Evolutionary conservation across 2,329 filamentous ascomycete genomes (phyloP), one percentile per base, ranked within the genome.

Genomic region (Cryphonectria japonica): DNA sequence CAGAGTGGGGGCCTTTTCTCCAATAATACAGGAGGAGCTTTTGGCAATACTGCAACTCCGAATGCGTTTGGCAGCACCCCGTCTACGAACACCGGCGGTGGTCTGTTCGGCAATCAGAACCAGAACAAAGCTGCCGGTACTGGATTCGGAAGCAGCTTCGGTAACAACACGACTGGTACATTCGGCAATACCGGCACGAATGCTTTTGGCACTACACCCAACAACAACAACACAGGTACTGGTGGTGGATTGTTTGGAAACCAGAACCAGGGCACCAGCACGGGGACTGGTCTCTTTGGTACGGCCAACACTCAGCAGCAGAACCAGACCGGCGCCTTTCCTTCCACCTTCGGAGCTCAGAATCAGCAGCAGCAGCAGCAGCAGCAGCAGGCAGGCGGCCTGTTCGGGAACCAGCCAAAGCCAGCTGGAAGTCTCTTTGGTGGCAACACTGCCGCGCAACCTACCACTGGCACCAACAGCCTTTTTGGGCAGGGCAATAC

Each of bases 401-500:
- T 72, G 14, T 75, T 70, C 22, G 68, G 68, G 5, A 63, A 61
- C 37, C 62, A 84, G 79, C 71, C 77, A 26, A 73, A 67, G 61
- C 50, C 75, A 34, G 66, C 75, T 14, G 76, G 78, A 57, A 74
- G 77, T 63, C 71, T 80, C 13, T 81, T 82, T 67, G 80, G 80
- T 39, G 75, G 75, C 66, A 64, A 64, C 39, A 74, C 70, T 63
- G 79, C 76, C 74, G 81, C 78, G 65, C 79, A 76, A 54, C 77
- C 76, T 71, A 74, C 73, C 68, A 68, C 74, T 14, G 79, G 78
- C 19, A 80, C 81, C 16, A 26, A 59, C 22, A 80, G 82, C 32
- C 76, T 84, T 5, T 85, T 85, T 66, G 82, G 83, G 60, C 76
- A 39, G 34, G 64, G 73, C 75, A 80, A 78, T 6, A 76, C 77